Percentiles rank a stretch among this genome's conserved stretches.
phyloP scores from a whole-genome alignment of 1,284 basidiomycete genomes.

The Ustilago cynodontis region DNA sequence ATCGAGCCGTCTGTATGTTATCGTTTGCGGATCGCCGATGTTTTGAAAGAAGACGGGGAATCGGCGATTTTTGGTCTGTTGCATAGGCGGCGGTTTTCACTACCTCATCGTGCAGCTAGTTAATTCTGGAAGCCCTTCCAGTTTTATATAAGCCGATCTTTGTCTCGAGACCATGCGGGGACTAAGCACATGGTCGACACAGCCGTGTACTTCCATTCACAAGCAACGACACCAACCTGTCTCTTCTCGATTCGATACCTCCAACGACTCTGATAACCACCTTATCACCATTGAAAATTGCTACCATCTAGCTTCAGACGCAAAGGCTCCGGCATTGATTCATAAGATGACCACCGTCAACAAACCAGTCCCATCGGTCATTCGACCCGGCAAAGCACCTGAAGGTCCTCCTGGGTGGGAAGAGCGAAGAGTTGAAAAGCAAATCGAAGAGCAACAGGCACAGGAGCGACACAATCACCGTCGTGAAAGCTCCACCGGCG shows the following conservation, averaged over 20 bases:
- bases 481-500: conserved; percentile 34
- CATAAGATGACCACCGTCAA: conserved; percentile 12
- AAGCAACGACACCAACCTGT: background rate
- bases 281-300: background rate
- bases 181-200: background rate
- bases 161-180: background rate
- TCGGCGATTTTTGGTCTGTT: background rate
- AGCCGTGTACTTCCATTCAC: background rate
- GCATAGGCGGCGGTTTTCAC: background rate
- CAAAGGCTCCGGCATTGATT: background rate
- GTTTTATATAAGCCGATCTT: too few species aligned
- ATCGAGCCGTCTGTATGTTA: too few species aligned
- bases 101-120: background rate
- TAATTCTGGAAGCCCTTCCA: too few species aligned
- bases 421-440: conserved; percentile 43
- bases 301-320: background rate
- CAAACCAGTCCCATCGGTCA: conserved; percentile 44
- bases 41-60: background rate
- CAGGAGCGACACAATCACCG: conserved; percentile 42
- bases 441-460: conserved; percentile 26
- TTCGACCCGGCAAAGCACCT: conserved; percentile 53
- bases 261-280: background rate
- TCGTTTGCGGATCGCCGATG: background rate
- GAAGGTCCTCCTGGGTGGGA: conserved; percentile 60
- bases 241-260: too few species aligned